Conservation (phyloP, 1,284 basidiomycete genomes). For the Trametes versicolor region DNA sequence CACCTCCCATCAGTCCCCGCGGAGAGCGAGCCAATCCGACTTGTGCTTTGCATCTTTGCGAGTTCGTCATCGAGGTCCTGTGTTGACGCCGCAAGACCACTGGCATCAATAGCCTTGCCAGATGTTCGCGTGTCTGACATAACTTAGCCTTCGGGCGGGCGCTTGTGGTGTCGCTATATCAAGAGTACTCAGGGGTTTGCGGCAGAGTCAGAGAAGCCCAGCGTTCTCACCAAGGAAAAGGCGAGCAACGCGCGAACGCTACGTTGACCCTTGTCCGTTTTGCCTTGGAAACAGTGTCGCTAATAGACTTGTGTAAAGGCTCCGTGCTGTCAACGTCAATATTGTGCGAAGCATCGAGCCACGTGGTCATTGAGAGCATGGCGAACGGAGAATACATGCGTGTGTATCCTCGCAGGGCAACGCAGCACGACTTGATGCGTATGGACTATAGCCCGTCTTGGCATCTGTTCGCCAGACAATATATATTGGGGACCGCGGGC, state of each 20-base stretch:
- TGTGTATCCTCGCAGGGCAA: too few relatives aligned
- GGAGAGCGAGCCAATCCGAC: conserved; percentile 2
- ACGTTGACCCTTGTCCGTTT: background rate
- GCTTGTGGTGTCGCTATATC: background rate
- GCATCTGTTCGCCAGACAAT: background rate
- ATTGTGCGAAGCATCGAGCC: background rate
- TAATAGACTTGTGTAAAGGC: background rate
- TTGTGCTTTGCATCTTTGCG: background rate
- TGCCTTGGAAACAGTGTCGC: background rate
- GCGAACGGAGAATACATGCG: too few relatives aligned
- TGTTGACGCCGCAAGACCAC: background rate
- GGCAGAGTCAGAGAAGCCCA: background rate
- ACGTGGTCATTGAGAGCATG: too few relatives aligned
- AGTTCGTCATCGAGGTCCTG: conserved; percentile 5
- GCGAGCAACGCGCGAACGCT: background rate
- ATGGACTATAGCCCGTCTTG: background rate
- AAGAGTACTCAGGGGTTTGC: background rate
- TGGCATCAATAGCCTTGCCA: background rate
- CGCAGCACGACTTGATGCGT: background rate
- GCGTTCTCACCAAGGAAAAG: background rate
- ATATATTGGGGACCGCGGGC: too few relatives aligned
- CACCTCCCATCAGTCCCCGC: background rate
- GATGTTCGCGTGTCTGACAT: background rate
- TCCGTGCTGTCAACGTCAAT: background rate
- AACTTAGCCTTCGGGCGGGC: background rate